These are phyloP conservation scores for Parsonsia alboflavescens DNA, from an alignment of 257 asterid genomes.

Conservation along the genomic window DNA sequence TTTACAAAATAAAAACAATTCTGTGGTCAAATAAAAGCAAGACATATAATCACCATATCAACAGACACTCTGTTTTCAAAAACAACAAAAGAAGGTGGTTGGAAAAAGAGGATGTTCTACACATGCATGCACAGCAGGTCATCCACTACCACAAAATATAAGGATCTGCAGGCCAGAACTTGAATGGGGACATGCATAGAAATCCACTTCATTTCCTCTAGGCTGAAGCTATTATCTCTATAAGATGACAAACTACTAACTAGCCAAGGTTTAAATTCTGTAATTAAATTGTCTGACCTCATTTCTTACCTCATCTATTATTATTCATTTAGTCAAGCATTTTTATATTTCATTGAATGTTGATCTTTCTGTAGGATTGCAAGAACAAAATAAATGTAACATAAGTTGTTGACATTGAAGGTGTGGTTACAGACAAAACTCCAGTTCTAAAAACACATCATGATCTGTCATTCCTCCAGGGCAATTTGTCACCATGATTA, in stretches of 20 bases:
- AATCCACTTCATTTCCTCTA: not conserved
- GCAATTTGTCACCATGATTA: not conserved
- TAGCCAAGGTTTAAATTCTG: not conserved
- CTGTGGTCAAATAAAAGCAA: not conserved
- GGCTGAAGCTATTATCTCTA: not conserved
- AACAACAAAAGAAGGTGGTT: not conserved
- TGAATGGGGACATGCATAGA: not conserved
- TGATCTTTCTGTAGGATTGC: not conserved
- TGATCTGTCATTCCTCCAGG: not conserved
- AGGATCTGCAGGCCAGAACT: not conserved
- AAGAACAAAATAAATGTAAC: not conserved
- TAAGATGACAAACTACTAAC: not conserved
- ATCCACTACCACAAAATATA: not conserved
- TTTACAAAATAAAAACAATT: not conserved
- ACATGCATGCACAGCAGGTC: not conserved
- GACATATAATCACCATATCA: not conserved
- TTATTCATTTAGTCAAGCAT: not conserved
- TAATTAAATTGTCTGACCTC: not conserved
- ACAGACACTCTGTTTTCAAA: not conserved
- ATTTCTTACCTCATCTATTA: not conserved
- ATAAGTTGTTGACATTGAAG: not conserved
- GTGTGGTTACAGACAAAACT: not conserved
- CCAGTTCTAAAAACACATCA: not conserved
- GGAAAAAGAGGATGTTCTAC: not conserved
- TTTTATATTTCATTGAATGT: not conserved